Evolutionary conservation across 176 grass and related monocot genomes (phyloP).

Genomic region (Pontederia crassipes): DNA sequence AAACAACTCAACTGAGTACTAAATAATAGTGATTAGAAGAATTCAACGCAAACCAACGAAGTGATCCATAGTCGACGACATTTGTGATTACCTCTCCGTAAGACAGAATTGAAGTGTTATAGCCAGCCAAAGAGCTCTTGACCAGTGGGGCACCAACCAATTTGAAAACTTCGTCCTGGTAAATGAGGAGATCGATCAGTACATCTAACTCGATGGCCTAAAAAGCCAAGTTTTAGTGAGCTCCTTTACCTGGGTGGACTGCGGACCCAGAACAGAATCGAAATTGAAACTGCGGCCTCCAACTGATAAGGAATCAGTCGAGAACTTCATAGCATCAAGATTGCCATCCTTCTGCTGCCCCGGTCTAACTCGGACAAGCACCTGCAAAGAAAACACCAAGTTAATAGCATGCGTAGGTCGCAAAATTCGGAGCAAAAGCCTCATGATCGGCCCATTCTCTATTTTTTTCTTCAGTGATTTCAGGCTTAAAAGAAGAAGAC

Average conservation of each 20-base stretch:
- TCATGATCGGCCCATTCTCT: no score
- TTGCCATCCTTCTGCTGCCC: slow-evolving; percentile 18
- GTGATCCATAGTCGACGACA: neutral
- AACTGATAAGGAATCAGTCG: slow-evolving; percentile 36
- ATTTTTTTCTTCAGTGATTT: no score
- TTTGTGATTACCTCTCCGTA: slow-evolving; percentile 60
- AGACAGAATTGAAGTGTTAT: slow-evolving; percentile 77
- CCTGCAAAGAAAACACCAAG: slow-evolving; percentile 5
- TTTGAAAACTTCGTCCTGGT: slow-evolving; percentile 70
- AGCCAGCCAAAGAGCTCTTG: slow-evolving; percentile 66
- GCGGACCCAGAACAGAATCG: slow-evolving; percentile 63
- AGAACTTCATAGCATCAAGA: slow-evolving; percentile 16
- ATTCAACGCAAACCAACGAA: neutral
- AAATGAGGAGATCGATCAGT: slow-evolving; percentile 1
- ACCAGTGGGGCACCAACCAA: slow-evolving; percentile 53
- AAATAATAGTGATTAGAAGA: neutral
- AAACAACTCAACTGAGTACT: neutral
- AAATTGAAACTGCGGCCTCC: slow-evolving; percentile 50
- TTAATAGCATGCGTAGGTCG: no score
- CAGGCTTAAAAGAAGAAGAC: no score
- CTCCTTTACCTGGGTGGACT: slow-evolving; percentile 51
- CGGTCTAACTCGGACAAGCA: slow-evolving; percentile 28
- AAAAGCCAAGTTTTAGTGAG: neutral
- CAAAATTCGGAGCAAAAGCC: no score
- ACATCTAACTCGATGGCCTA: neutral